Base-by-base conservation (phyloP, 2,329 filamentous ascomycete genomes). In the Talaromyces sp. region DNA sequence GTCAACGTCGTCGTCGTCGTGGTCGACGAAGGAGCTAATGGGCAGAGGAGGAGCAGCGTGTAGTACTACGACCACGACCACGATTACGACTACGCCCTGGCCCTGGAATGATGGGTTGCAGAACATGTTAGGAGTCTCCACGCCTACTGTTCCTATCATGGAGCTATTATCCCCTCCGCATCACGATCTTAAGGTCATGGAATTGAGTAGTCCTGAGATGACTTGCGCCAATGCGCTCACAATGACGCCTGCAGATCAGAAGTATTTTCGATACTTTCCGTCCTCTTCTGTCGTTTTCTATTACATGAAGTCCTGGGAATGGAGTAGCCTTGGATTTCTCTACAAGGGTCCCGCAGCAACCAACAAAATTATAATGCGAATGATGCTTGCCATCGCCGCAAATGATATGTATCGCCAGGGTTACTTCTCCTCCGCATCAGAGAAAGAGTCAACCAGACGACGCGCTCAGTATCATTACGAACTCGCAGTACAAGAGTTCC, bases 331-430 rank as follows among this genome's bases (percentile, higher is more conserved):
- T 60, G 72, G 71, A 22, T 78, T 77, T 60, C 69, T 78, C 2
- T 78, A 78, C 57, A 71, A 75, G 60, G 72, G 74, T 2, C 75
- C 75, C 2, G 76, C 76, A 4, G 66, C 71, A 7, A 71, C 70
- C 3, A 77, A 73, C 67, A 75, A 73, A 43, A 72, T 77, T 13
- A 76, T 78, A 22, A 78, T 78, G 77, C 73, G 77, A 17, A 77
- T 78, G 74, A 75, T 78, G n/a, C 65, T 78, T 27, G 77, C 77
- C 1, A 62, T 77, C 11, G 73, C 76, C 1, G 74, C 75, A 3
- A 77, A 70, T 58, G 77, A 78, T 39, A 77, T 78, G 73, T 69
- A 78, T 63, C 73, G 74, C 7, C 72, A 72, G 52, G 74, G 73
- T 2, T 62, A 77, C 7, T 65, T 72, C 3, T 65, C 71, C 2